Evolutionary conservation across 1,284 basidiomycete genomes (phyloP).

Genomic region (Apiotrichum domesticum): DNA sequence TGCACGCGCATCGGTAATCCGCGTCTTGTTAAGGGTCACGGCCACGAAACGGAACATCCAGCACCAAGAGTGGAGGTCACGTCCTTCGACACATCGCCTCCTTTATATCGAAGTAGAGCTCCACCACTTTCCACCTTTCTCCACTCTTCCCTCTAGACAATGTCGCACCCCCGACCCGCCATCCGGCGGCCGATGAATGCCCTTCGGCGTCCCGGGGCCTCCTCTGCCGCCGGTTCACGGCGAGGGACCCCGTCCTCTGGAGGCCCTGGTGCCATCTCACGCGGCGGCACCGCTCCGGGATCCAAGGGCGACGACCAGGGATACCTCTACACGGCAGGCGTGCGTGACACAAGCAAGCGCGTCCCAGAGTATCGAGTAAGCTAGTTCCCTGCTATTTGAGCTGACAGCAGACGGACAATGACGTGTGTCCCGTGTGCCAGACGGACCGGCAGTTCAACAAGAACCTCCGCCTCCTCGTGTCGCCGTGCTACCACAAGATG

Average conservation of each 20-base stretch:
- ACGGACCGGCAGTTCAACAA: slow-evolving; percentile 95
- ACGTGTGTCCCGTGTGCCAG: slow-evolving; percentile 95
- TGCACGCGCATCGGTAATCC: too few relatives aligned
- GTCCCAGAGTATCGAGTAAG: slow-evolving; percentile 40
- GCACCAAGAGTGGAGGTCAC: too few relatives aligned
- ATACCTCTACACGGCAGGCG: slow-evolving; percentile 41
- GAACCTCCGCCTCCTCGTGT: slow-evolving; percentile 86
- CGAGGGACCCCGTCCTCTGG: background rate
- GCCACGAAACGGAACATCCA: too few relatives aligned
- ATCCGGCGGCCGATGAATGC: slow-evolving; percentile 1
- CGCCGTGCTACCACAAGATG: slow-evolving; percentile 99
- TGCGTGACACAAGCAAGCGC: slow-evolving; percentile 39
- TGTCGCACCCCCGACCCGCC: background rate
- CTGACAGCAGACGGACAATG: slow-evolving; percentile 64
- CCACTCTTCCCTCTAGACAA: background rate
- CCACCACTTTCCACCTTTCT: too few relatives aligned
- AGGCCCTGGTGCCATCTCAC: slow-evolving; percentile 7
- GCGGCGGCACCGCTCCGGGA: slow-evolving; percentile 4
- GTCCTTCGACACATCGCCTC: too few relatives aligned
- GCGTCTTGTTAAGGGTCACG: too few relatives aligned
- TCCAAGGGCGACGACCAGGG: slow-evolving; percentile 25
- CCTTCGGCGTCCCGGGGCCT: slow-evolving; percentile 8
- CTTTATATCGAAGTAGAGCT: too few relatives aligned
- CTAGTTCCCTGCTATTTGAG: background rate
- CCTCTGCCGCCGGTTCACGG: slow-evolving; percentile 1